Conservation (phyloP, 1,139 yeast species). For the Ashbya aceris region DNA sequence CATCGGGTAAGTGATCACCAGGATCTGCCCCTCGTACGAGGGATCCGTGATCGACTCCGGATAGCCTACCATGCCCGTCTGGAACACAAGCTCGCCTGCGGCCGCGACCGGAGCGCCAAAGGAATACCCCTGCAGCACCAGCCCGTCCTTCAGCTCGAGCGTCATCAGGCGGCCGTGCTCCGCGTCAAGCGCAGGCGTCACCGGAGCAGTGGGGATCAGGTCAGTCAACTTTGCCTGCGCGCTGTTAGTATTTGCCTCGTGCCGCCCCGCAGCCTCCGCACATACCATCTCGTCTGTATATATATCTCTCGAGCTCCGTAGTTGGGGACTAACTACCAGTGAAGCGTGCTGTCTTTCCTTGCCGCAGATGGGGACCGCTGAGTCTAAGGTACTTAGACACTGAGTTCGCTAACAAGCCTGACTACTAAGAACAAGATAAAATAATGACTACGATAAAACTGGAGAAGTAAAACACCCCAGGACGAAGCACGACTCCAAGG, state of each 20-base stretch:
- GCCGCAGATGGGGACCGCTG: neutral
- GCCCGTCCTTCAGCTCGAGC: conserved; percentile 85
- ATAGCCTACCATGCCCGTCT: conserved; percentile 99
- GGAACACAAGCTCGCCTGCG: conserved; percentile 98
- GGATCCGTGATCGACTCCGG: conserved; percentile 99
- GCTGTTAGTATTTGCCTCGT: too few relatives aligned
- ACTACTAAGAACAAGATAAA: too few relatives aligned
- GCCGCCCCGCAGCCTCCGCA: too few relatives aligned
- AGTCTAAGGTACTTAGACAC: too few relatives aligned
- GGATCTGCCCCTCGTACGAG: conserved; percentile 88
- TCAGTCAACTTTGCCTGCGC: conserved; percentile 19
- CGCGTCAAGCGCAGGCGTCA: conserved; percentile 80
- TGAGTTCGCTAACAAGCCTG: too few relatives aligned
- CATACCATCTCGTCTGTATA: too few relatives aligned
- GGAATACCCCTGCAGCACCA: conserved; percentile 88
- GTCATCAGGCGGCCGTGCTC: conserved; percentile 78
- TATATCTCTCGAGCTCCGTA: neutral
- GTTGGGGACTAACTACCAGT: conserved; percentile 1
- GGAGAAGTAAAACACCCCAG: too few relatives aligned
- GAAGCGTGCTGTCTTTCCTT: conserved; percentile 8
- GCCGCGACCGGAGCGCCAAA: conserved; percentile 83
- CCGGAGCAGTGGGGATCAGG: conserved; percentile 52
- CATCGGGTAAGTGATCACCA: conserved; percentile 93
- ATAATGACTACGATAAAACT: too few relatives aligned
- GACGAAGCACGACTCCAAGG: too few relatives aligned